Base-by-base conservation (phyloP, 768 basidiomycete genomes). In the Tremella fuciformis region DNA sequence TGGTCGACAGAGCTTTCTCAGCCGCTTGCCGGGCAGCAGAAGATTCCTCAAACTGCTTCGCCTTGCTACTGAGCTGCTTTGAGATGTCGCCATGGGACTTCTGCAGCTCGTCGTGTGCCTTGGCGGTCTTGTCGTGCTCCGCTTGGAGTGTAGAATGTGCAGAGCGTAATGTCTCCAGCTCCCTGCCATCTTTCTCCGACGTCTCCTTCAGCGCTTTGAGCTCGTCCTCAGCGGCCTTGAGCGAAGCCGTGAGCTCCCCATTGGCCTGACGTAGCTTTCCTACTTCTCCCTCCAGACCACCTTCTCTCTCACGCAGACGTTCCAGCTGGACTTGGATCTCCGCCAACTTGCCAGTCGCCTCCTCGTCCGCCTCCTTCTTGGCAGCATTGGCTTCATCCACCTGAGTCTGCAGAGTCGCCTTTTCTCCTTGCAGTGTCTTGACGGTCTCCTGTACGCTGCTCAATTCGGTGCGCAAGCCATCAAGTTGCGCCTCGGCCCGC, bases 211-310 rank as follows among this genome's bases (percentile, higher is more conserved):
- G 40, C 16, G 44, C 15, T 1, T 53, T 56, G 9, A 50, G 41
- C 22, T 56, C 41, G 9, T 16, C 13, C 4, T 37, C 48, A 1
- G 26, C 16, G 15, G 22, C 34, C 1, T 40, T 26, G 3, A 58
- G 22, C 24, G 22, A 26, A 1, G 64, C 21, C 15, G 41, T 47
- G 8, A 67, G 48, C 21, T 64, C 65, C 4, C 60, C 24, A 18
- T 71, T 61, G 34, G 18, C 58, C 64, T 67, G 50, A 15, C 70
- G 55, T 52, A 75, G 47, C 44, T 66, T 60, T 15, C 58, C 66
- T 1, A 75, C 42, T 57, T 75, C 74, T 21, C 60, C 62, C 53
- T 75, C 74, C 21, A 75, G 50, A 38, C 63, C 66, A 25, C 60
- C 47, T 47, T 62, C 55, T 25, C 63, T 24, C 44, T 65, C 61